Base-by-base conservation (phyloP, 2,329 filamentous ascomycete species). In the Escovopsis sp. region DNA sequence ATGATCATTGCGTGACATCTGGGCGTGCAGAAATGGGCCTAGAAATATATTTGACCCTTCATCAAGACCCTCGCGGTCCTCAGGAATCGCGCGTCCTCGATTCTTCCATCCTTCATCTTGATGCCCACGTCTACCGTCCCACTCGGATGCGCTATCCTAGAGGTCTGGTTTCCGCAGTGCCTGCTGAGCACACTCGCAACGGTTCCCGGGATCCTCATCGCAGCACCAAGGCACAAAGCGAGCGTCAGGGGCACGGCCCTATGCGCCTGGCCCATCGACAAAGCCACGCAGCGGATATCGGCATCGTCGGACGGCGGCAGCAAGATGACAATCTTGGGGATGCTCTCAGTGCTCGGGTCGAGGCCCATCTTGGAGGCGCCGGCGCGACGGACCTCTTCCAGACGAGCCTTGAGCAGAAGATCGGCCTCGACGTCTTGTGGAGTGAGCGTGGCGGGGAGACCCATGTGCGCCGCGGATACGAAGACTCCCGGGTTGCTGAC, bases 401-500 rank as follows among this genome's bases (percentile, higher is more conserved):
- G 56, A 3, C 59, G 60, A 0, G 47, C 33, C 7, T 68, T 54
- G 1, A 76, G 51, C 2, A 45, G 45, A 0, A 53, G 43, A 35
- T 67, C 52, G 2, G 58, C 56, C 15, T 71, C 64, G 30, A 79
- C 62, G 19, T 63, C 58, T 17, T 68, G 59, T 0, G 76, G 73
- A 0, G 67, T 59, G 2, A 63, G 61, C 14, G 63, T 51, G 3
- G 72, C 54, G 4, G 55, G 63, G 1, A 54, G 21, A n/a, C 51
- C 53, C 12, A 79, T 46, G 39, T 73, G 66, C 2, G 56, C 47
- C 0, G 74, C 71, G 7, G 56, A 56, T 1, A 81, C 56, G 46
- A 81, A 81, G 12, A 76, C 62, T 32, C 68, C 70, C 0, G 76
- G 77, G 43, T 79, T 79, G 1, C 68, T 68, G 1, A 71, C 71